Conservation (phyloP, 148 eudicot genomes). For the Chenopodium quinoa region DNA sequence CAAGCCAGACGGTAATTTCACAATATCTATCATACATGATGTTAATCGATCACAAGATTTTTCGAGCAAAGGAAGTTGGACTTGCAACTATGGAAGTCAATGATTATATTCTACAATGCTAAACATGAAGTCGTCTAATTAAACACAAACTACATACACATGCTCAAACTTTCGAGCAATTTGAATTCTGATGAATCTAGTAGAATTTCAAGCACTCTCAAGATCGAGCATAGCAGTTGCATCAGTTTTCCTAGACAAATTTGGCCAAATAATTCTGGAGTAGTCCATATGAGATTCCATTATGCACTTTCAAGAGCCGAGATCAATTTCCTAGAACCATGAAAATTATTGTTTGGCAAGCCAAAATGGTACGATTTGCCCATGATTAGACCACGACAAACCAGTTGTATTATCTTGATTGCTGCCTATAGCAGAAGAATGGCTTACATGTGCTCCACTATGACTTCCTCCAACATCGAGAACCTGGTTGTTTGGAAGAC, state of each 20-base stretch:
- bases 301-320: not conserved
- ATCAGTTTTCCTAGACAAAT: not conserved
- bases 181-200: not conserved
- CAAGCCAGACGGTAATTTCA: not conserved
- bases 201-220: not conserved
- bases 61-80: not conserved
- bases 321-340: not conserved
- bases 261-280: not conserved
- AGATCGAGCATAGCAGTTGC: not conserved
- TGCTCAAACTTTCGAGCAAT: not conserved
- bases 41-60: constrained; percentile 4
- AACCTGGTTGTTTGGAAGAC: constrained; percentile 20
- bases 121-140: not conserved
- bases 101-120: constrained; percentile 16
- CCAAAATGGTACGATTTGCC: constrained; percentile 43
- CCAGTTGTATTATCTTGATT: constrained; percentile 26
- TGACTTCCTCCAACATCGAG: constrained; percentile 21
- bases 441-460: constrained; percentile 14
- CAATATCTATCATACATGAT: constrained; percentile 6
- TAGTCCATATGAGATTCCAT: not conserved
- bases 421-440: constrained; percentile 20
- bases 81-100: not conserved
- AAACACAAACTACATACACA: not conserved
- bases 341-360: constrained; percentile 33
- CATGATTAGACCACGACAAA: constrained; percentile 34